Conservation (phyloP, 805 yeast genomes). For the Priceomyces melissophilus region DNA sequence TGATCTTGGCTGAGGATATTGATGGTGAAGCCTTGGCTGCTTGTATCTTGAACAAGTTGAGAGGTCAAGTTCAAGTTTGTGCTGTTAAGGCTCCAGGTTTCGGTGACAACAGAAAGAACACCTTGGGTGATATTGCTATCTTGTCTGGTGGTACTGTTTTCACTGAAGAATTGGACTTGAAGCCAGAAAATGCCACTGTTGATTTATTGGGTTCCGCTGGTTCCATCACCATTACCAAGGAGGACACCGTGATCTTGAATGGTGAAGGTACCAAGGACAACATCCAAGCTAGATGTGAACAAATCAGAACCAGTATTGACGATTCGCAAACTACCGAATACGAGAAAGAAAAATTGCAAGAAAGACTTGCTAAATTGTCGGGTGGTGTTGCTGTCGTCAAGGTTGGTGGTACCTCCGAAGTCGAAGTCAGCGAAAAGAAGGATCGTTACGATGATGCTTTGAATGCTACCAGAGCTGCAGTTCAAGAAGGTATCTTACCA, state of each 20-base stretch:
- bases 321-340: slow-evolving; percentile 79
- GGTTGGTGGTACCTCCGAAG: slow-evolving; percentile 96
- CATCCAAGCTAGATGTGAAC: slow-evolving; percentile 86
- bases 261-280: slow-evolving; percentile 86
- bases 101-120: slow-evolving; percentile 97
- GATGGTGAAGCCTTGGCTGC: slow-evolving; percentile 99
- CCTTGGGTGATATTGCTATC: slow-evolving; percentile 91
- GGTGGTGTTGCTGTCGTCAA: slow-evolving; percentile 98
- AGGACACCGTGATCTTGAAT: slow-evolving; percentile 89
- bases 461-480: slow-evolving; percentile 98
- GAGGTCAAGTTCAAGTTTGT: slow-evolving; percentile 97
- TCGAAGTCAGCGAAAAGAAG: slow-evolving; percentile 99
- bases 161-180: slow-evolving; percentile 92
- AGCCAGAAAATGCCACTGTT: slow-evolving; percentile 90
- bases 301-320: slow-evolving; percentile 78
- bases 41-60: slow-evolving; percentile 91
- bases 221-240: slow-evolving; percentile 88
- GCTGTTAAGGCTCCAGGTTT: slow-evolving; percentile 99
- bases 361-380: slow-evolving; percentile 92
- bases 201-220: slow-evolving; percentile 91
- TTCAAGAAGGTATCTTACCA: slow-evolving; percentile 96
- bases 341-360: slow-evolving; percentile 95
- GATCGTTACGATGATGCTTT: slow-evolving; percentile 98
- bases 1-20: slow-evolving; percentile 91
- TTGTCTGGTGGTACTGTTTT: slow-evolving; percentile 88